Percentiles rank a stretch among this genome's conserved stretches.
Conservation (phyloP, 1,284 basidiomycete genomes). For the Austroboletus novae-zelandiae region DNA sequence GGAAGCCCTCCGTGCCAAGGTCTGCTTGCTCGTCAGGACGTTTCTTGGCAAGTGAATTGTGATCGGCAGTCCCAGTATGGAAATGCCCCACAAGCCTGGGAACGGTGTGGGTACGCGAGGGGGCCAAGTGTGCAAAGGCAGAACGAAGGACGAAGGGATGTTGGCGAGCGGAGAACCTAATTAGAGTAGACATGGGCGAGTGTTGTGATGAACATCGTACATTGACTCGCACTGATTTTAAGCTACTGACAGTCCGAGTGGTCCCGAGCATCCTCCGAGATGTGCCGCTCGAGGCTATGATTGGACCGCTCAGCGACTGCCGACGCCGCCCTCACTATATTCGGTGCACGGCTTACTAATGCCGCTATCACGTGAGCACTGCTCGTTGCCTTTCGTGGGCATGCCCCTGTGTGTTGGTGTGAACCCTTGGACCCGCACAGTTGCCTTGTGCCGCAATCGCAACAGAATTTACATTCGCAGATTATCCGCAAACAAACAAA, state of each 20-base stretch:
- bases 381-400: neutral
- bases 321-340: neutral
- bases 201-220: constrained; percentile 1
- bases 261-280: constrained; percentile 26
- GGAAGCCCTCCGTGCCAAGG: constrained; percentile 30
- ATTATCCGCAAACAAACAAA: constrained; percentile 10
- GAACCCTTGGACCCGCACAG: constrained; percentile 6
- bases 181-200: constrained; percentile 24
- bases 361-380: neutral
- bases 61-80: constrained; percentile 25
- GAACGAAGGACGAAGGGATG: constrained; percentile 8
- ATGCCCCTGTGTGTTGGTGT: constrained; percentile 12
- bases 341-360: neutral
- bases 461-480: constrained; percentile 13
- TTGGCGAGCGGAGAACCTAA: constrained; percentile 11
- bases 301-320: neutral
- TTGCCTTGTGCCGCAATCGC: neutral
- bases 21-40: constrained; percentile 20
- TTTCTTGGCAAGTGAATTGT: constrained; percentile 26
- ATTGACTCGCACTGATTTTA: constrained; percentile 19
- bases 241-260: constrained; percentile 17
- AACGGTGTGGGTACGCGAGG: constrained; percentile 1
- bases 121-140: constrained; percentile 8
- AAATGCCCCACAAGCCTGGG: constrained; percentile 13
- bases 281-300: constrained; percentile 18